Evolutionary conservation across 2,329 filamentous ascomycete species (phyloP).

Genomic region (Clathrospora elynae): DNA sequence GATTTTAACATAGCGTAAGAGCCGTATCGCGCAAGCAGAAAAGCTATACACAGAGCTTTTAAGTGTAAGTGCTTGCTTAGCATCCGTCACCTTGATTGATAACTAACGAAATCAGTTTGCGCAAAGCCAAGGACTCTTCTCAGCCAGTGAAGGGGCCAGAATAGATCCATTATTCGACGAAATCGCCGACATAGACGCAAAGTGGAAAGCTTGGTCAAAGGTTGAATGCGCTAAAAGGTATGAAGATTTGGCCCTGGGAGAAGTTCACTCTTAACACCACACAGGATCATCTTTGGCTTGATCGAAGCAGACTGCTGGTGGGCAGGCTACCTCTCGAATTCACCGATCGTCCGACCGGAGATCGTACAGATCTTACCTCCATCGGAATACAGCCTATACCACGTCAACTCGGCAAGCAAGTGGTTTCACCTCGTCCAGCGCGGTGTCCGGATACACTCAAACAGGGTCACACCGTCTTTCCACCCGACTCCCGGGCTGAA

Average conservation of each 20-base stretch:
- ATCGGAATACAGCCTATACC: slow-evolving; percentile 53
- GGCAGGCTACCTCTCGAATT: slow-evolving; percentile 55
- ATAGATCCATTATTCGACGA: slow-evolving; percentile 51
- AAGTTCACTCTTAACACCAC: slow-evolving; percentile 10
- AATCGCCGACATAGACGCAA: slow-evolving; percentile 52
- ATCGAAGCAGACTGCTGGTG: slow-evolving; percentile 56
- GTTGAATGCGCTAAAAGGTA: slow-evolving; percentile 58
- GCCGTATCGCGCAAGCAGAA: slow-evolving; percentile 55
- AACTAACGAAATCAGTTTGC: slow-evolving; percentile 46
- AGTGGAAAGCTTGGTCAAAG: slow-evolving; percentile 60
- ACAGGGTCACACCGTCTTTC: slow-evolving; percentile 42
- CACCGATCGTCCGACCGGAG: slow-evolving; percentile 54
- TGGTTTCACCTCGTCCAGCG: slow-evolving; percentile 42
- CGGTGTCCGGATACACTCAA: slow-evolving; percentile 37
- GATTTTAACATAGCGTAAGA: slow-evolving; percentile 38
- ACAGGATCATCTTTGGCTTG: slow-evolving; percentile 53
- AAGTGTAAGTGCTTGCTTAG: slow-evolving; percentile 37
- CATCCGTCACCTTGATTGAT: not conserved
- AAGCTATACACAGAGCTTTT: slow-evolving; percentile 59
- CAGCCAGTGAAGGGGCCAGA: slow-evolving; percentile 49
- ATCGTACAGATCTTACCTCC: slow-evolving; percentile 55
- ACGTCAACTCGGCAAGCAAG: slow-evolving; percentile 46
- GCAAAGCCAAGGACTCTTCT: slow-evolving; percentile 58
- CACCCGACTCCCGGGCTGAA: slow-evolving; percentile 42
- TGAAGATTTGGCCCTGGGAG: not conserved